A percentile compares a stretch with the other conserved stretches of the same genome.
Conservation (phyloP, 495 filamentous ascomycete genomes). For the Bombardia bombarda region DNA sequence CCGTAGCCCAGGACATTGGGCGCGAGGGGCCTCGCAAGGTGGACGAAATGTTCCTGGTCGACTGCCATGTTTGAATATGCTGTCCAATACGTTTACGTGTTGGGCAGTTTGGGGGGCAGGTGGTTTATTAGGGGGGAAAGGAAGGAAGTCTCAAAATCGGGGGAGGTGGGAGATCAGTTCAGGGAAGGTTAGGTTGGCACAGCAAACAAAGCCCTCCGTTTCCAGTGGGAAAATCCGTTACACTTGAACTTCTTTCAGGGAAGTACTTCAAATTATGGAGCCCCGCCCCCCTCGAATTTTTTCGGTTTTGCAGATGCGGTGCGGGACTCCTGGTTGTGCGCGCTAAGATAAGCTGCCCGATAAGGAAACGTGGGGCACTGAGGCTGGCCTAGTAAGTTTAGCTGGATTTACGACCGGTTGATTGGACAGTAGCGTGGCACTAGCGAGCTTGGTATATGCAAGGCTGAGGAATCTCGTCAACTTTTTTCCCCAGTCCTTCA, state of each 20-base stretch:
- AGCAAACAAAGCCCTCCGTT: neutral
- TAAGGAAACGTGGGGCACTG: conserved; percentile 11
- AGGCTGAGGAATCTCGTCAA: neutral
- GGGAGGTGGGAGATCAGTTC: neutral
- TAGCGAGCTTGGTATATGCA: neutral
- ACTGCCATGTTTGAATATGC: conserved; percentile 63
- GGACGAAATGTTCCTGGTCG: conserved; percentile 72
- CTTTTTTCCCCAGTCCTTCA: conserved; percentile 5
- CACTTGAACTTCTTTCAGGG: neutral
- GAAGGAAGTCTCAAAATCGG: neutral
- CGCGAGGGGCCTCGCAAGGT: conserved; percentile 86
- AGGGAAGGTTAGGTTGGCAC: neutral
- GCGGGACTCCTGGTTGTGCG: conserved; percentile 29
- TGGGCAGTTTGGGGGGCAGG: neutral
- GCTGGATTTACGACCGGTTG: too few species aligned
- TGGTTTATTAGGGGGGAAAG: neutral
- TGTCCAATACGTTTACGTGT: neutral
- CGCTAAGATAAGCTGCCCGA: conserved; percentile 28
- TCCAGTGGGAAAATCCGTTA: neutral
- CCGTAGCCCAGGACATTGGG: conserved; percentile 69
- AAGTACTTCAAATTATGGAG: conserved; percentile 1
- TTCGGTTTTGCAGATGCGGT: conserved; percentile 28
- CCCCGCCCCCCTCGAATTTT: conserved; percentile 21
- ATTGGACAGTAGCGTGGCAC: neutral
- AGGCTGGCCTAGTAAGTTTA: too few species aligned